These are phyloP conservation scores for Geranium rotundifolium DNA, from an alignment of 345 rosid genomes.

Conservation along the genomic window DNA sequence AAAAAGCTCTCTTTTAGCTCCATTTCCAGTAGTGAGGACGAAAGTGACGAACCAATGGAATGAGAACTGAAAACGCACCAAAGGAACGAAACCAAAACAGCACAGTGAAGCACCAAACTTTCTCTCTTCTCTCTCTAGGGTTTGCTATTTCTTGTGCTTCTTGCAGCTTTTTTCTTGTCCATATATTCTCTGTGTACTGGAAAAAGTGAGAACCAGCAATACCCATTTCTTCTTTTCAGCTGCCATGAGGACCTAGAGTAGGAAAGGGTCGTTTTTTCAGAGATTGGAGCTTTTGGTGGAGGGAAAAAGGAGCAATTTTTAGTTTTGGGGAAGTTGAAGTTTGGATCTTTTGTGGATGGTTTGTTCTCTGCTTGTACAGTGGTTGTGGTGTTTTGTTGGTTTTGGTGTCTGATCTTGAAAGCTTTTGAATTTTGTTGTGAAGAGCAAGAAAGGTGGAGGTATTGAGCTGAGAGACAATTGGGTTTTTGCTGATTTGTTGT, in stretches of 20 bases:
- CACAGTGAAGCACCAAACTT: conserved; percentile 1
- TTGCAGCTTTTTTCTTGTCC: conserved; percentile 7
- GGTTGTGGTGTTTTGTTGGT: background rate
- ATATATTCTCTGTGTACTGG: background rate
- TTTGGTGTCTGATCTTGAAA: conserved; percentile 57
- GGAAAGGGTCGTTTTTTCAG: background rate
- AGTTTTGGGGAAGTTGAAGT: background rate
- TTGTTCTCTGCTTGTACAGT: conserved; percentile 3
- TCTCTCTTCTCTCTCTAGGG: background rate
- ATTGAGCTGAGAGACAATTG: conserved; percentile 18
- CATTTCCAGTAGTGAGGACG: conserved; percentile 3
- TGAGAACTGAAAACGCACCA: conserved; percentile 1
- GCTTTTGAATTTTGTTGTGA: conserved; percentile 43
- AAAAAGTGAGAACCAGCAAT: conserved; percentile 11
- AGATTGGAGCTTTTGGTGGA: background rate
- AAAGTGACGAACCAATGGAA: conserved; percentile 38
- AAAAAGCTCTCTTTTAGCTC: background rate
- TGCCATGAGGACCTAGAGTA: background rate
- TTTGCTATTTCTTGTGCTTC: conserved; percentile 4
- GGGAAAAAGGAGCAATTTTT: background rate
- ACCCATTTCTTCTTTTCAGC: background rate
- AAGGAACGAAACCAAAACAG: conserved; percentile 2
- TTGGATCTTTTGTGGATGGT: conserved; percentile 8
- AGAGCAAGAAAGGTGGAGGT: too few species aligned
- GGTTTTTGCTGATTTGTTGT: conserved; percentile 18